Base-by-base conservation (phyloP, 2,329 filamentous ascomycete species). In the Nannizziopsis barbatae region DNA sequence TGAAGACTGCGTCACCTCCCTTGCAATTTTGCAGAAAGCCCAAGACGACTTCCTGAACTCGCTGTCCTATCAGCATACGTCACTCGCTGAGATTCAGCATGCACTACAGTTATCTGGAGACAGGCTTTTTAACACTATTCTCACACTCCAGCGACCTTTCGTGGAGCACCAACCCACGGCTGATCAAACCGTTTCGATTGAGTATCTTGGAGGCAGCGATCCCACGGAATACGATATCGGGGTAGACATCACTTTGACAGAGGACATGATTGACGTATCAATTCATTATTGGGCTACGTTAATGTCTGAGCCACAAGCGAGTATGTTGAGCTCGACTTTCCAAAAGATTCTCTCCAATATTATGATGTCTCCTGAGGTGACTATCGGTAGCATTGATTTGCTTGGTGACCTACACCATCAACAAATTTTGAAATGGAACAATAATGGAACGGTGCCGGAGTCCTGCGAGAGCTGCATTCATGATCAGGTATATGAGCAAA, bases 31-130 rank as follows among this genome's bases (percentile, higher is more conserved):
- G 2, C 67, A 75, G 37, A 62, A 66, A 1, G 70, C 84, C 2
- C 79, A 83, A 33, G 66, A 75, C 27, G 70, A 75, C 47, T 76
- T 73, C 0, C 69, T 78, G 0, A 64, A 71, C 2, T 74, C 77
- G 54, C 81, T 83, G 5, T 75, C 79, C 0, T 75, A 83, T 57
- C 77, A 85, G 60, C 80, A 86, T 50, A 62, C 66, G 0, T 63
- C 65, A 68, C 65, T 36, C 72, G 71, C 52, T 63, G 71, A 15
- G 71, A 73, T 57, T 66, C 71, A 43, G 33, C 44, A 51, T 32
- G 11, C 30, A n/a, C 18, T 44, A 17, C 42, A 30, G 12, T 32
- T 44, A 17, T 36, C 42, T 8, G 42, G 35, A 17, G 32, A 30
- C 10, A 12, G 38, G 5, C 38, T 52, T 4, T 52, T 52, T 42